phyloP scores from a whole-genome alignment of 2,329 filamentous ascomycete genomes.

The Exophiala sideris region DNA sequence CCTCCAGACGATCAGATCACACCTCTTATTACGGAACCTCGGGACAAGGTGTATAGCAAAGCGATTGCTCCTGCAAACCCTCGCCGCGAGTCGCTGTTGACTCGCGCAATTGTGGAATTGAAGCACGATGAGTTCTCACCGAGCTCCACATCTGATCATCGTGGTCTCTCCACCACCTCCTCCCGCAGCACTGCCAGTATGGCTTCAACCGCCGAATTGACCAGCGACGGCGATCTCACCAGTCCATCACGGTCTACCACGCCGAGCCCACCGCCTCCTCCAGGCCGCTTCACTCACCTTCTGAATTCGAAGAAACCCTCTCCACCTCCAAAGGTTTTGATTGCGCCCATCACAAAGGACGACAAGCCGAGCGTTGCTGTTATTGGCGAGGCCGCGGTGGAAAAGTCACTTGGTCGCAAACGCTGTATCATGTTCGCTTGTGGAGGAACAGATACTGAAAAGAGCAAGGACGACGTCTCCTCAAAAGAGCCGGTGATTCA shows the following conservation, averaged over 20 bases:
- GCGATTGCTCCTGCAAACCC: slow-evolving; percentile 26
- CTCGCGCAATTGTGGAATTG: slow-evolving; percentile 71
- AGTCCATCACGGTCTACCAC: slow-evolving; percentile 85
- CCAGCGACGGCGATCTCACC: slow-evolving; percentile 88
- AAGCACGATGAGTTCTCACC: slow-evolving; percentile 48
- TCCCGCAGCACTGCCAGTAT: slow-evolving; percentile 77
- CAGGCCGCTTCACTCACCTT: slow-evolving; percentile 39
- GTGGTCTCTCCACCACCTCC: slow-evolving; percentile 55
- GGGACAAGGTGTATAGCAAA: slow-evolving; percentile 45
- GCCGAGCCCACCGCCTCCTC: slow-evolving; percentile 78
- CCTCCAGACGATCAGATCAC: slow-evolving; percentile 64
- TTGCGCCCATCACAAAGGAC: slow-evolving; percentile 28
- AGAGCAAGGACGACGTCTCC: slow-evolving; percentile 35
- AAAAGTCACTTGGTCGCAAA: slow-evolving; percentile 68
- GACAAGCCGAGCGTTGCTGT: slow-evolving; percentile 36
- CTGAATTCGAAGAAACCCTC: slow-evolving; percentile 24
- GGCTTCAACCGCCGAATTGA: slow-evolving; percentile 82
- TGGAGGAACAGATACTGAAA: slow-evolving; percentile 57
- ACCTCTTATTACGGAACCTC: slow-evolving; percentile 23
- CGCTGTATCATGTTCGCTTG: slow-evolving; percentile 93
- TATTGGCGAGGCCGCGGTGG: slow-evolving; percentile 54
- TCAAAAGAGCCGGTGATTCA: slow-evolving; percentile 32
- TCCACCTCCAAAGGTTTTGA: slow-evolving; percentile 25
- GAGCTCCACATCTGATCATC: not conserved
- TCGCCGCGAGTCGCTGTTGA: slow-evolving; percentile 77